Percentiles rank a stretch among this genome's conserved stretches.
These are phyloP conservation scores for Fusarium tuaranense DNA, from an alignment of 2,329 filamentous ascomycete genomes.

Conservation along the genomic window DNA sequence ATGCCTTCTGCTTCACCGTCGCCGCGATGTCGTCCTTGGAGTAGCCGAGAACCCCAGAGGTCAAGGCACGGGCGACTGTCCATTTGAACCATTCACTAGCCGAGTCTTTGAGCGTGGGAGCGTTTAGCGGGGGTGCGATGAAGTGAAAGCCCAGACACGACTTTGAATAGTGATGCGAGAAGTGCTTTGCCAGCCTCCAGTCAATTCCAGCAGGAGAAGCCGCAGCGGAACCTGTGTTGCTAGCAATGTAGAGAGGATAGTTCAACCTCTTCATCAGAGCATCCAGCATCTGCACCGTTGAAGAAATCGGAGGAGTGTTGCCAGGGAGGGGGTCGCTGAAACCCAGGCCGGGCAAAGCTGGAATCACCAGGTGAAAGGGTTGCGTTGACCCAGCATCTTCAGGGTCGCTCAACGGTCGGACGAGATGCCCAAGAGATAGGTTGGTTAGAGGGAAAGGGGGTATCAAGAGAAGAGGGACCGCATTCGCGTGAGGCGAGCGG, in stretches of 20 bases:
- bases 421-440: conserved; percentile 67
- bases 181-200: conserved; percentile 59
- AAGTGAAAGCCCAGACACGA: conserved; percentile 72
- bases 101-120: conserved; percentile 59
- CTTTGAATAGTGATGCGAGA: conserved; percentile 60
- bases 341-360: conserved; percentile 73
- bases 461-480: conserved; percentile 72
- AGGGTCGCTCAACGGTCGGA: conserved; percentile 66
- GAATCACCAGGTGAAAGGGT: conserved; percentile 75
- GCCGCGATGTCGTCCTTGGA: conserved; percentile 62
- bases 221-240: conserved; percentile 63
- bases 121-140: conserved; percentile 65
- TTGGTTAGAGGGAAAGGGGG: conserved; percentile 76
- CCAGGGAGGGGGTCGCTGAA: conserved; percentile 73
- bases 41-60: conserved; percentile 67
- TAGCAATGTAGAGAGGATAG: conserved; percentile 69
- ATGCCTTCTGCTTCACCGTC: conserved; percentile 44
- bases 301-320: conserved; percentile 60
- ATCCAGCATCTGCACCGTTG: conserved; percentile 68
- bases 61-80: conserved; percentile 63
- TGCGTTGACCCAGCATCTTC: conserved; percentile 57
- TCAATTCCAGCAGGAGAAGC: conserved; percentile 62
- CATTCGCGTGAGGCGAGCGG: conserved; percentile 62
- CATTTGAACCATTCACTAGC: conserved; percentile 67
- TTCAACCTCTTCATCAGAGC: conserved; percentile 69